Base-by-base conservation (phyloP, 192 early-diverging fungal species). In the Lobulomyces angularis region DNA sequence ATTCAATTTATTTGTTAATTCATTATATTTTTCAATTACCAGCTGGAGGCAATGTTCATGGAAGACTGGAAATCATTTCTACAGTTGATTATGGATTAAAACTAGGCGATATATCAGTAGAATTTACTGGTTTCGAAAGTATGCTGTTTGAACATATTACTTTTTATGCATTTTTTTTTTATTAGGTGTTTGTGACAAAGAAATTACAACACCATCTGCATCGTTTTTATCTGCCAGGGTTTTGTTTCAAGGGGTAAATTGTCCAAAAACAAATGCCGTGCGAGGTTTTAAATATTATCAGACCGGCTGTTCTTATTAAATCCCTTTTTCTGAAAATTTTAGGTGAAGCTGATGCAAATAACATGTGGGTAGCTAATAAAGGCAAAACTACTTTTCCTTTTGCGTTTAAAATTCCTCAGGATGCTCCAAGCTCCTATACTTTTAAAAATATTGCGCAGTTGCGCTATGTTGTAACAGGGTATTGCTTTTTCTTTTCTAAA, bases 321-420 rank as follows among this genome's bases (percentile, higher is more conserved):
- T n/a, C n/a, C n/a, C n/a, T n/a, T n/a, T n/a, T n/a, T n/a, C n/a
- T n/a, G n/a, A n/a, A n/a, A n/a, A n/a, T n/a, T n/a, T 47, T 38
- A 20, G 59, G 67, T 24, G 51, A 61, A 20, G 36, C 34, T 3
- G 31, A 32, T 32, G 12, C 16, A 16, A 30, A 45, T 29, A 70
- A 74, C 3, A 71, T 58, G 45, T 79, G 72, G 68, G 51, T 47
- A 20, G 76, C 76, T 5, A 65, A 65, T 37, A 79, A 79, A 44
- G 74, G 65, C 30, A 79, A 74, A 47, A 77, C 76, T 9, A 69
- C 67, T 0, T 79, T 79, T 40, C 67, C 71, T 2, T 79, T 79
- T 46, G 57, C 74, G 7, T 79, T 79, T 41, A 59, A 72, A 20
- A 54, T 79, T 7, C 72, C 72, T n/a, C 46, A 56, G 18, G 74